Percentiles rank a stretch among this genome's conserved stretches.
phyloP scores from a whole-genome alignment of 257 asterid genomes.

The Nicotiana tomentosiformis region DNA sequence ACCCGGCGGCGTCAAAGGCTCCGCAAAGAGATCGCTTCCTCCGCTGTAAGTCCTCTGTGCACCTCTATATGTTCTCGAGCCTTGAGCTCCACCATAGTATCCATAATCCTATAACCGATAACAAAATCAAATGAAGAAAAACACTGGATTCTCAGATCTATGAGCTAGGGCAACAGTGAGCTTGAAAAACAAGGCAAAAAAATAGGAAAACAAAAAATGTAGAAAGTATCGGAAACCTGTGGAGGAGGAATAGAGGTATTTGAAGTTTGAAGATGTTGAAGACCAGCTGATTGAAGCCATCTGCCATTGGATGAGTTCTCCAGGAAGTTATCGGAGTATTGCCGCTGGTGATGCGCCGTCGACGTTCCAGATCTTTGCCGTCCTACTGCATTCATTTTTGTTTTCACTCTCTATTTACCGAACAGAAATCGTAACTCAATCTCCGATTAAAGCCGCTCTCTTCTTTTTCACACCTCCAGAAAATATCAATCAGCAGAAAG shows the following conservation, averaged over 20 bases:
- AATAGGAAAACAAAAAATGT: not conserved
- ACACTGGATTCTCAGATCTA: slow-evolving; percentile 33
- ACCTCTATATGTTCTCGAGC: slow-evolving; percentile 50
- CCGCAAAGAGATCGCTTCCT: slow-evolving; percentile 51
- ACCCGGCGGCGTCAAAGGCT: slow-evolving; percentile 76
- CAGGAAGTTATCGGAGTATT: slow-evolving; percentile 68
- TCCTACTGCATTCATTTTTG: slow-evolving; percentile 77
- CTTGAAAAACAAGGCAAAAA: not conserved
- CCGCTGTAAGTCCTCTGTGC: slow-evolving; percentile 59
- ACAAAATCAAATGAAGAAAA: not conserved
- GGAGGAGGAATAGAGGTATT: slow-evolving; percentile 55
- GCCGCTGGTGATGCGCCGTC: slow-evolving; percentile 79
- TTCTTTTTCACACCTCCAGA: not conserved
- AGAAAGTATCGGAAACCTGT: slow-evolving; percentile 36
- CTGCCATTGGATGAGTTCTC: slow-evolving; percentile 72
- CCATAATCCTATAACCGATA: slow-evolving; percentile 46
- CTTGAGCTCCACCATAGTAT: slow-evolving; percentile 62
- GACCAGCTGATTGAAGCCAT: slow-evolving; percentile 96
- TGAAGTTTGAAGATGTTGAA: slow-evolving; percentile 80
- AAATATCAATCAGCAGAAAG: not conserved
- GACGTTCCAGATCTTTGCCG: slow-evolving; percentile 83
- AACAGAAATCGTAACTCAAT: not conserved
- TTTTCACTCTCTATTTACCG: not conserved
- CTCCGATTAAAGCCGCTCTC: slow-evolving; percentile 14
- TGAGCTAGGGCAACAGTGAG: not conserved